These are phyloP conservation scores for Mycena latifolia DNA, from an alignment of 768 basidiomycete species.

Conservation along the genomic window DNA sequence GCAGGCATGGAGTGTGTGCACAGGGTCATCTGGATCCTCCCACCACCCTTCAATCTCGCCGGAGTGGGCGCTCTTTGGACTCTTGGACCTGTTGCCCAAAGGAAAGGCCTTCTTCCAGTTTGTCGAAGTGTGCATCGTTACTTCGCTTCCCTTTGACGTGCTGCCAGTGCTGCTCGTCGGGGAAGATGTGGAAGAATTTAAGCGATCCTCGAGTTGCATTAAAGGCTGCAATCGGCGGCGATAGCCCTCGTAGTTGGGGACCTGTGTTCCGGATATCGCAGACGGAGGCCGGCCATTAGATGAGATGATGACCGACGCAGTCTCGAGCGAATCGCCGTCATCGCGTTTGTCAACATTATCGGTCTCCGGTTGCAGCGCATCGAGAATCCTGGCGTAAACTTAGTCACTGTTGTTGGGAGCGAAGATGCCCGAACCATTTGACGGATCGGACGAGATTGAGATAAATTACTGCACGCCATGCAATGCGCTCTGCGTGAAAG, in stretches of 20 bases:
- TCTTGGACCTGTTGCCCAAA: constrained; percentile 68
- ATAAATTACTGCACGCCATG: constrained; percentile 91
- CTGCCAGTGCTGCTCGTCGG: constrained; percentile 49
- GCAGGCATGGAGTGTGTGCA: constrained; percentile 75
- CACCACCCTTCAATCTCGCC: constrained; percentile 86
- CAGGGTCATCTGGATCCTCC: constrained; percentile 88
- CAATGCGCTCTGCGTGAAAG: constrained; percentile 84
- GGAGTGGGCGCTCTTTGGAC: constrained; percentile 77
- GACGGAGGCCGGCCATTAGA: constrained; percentile 64
- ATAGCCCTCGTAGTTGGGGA: constrained; percentile 74
- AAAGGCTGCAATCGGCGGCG: constrained; percentile 74
- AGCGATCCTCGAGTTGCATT: constrained; percentile 73
- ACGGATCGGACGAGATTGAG: constrained; percentile 89
- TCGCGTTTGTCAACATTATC: constrained; percentile 72
- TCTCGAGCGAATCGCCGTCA: constrained; percentile 63
- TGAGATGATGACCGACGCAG: constrained; percentile 64
- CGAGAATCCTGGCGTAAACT: constrained; percentile 69
- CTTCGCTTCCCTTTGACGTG: constrained; percentile 60
- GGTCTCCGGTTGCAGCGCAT: constrained; percentile 75
- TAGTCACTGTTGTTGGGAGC: constrained; percentile 32
- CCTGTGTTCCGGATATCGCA: constrained; percentile 60
- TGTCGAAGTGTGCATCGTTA: constrained; percentile 69
- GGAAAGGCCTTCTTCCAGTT: constrained; percentile 81
- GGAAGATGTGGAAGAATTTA: constrained; percentile 55
- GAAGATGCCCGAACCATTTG: constrained; percentile 63